phyloP scores from a whole-genome alignment of 163 green algal species.

The Coccomyxa subellipsoidea region DNA sequence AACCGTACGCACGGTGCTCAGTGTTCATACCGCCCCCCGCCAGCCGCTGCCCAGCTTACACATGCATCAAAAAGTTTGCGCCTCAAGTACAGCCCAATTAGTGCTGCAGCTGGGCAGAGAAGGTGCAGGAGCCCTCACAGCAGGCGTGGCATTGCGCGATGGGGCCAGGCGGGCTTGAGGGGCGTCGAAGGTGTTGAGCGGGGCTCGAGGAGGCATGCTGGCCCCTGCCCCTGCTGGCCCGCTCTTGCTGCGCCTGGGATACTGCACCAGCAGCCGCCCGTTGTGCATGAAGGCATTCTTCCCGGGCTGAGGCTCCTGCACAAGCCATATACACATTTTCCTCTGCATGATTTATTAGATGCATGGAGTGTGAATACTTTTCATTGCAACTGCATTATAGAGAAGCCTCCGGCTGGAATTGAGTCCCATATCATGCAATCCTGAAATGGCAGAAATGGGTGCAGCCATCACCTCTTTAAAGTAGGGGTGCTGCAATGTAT shows the following conservation, averaged over 20 bases:
- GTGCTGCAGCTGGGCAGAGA: no score
- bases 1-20: no score
- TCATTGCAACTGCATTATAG: no score
- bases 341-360: no score
- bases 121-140: no score
- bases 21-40: no score
- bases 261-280: not conserved
- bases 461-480: conserved; percentile 42
- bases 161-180: not conserved
- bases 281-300: conserved; percentile 13
- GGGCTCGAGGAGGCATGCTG: not conserved
- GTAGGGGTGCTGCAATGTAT: conserved; percentile 72
- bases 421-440: no score
- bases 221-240: not conserved
- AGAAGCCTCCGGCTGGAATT: no score
- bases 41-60: no score
- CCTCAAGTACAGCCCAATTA: no score
- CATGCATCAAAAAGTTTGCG: no score
- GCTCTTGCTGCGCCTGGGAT: not conserved
- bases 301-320: conserved; percentile 16
- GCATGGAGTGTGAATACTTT: no score
- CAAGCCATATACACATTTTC: not conserved
- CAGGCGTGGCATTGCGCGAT: not conserved
- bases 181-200: not conserved
- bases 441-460: not conserved